Percentiles rank a stretch among this genome's conserved stretches.
phyloP scores from a whole-genome alignment of 2,329 filamentous ascomycete species.

The Colletotrichum sp. region DNA sequence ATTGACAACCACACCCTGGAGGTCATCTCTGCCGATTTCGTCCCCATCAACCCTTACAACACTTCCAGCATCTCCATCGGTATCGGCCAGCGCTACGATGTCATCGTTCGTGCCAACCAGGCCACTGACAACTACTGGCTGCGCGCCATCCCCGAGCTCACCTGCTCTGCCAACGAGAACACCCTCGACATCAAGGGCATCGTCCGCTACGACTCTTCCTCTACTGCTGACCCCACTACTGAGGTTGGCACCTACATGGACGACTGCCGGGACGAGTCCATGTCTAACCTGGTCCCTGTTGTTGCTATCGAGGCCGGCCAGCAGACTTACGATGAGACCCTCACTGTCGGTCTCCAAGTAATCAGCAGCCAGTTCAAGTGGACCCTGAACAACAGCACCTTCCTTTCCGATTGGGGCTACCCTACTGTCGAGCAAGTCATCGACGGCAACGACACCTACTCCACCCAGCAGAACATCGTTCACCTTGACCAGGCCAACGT shows the following conservation, averaged over 20 bases:
- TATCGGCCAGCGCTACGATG: conserved; percentile 52
- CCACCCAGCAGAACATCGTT: conserved; percentile 27
- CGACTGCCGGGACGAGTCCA: conserved; percentile 39
- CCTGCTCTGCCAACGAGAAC: conserved; percentile 45
- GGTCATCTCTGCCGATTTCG: conserved; percentile 62
- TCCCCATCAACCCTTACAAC: conserved; percentile 60
- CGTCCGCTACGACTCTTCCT: conserved; percentile 42
- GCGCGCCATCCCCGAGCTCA: conserved; percentile 45
- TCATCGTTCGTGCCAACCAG: conserved; percentile 48
- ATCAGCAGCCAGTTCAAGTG: conserved; percentile 45
- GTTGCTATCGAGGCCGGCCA: conserved; percentile 32
- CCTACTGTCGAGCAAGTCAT: conserved; percentile 38
- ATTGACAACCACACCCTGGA: conserved; percentile 62
- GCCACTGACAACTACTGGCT: conserved; percentile 50
- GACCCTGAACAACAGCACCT: conserved; percentile 51
- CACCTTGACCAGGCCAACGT: conserved; percentile 23
- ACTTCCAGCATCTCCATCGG: conserved; percentile 54
- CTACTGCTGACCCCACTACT: conserved; percentile 27
- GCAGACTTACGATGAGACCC: conserved; percentile 32
- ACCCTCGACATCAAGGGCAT: conserved; percentile 53
- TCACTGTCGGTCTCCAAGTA: conserved; percentile 26
- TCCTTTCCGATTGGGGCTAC: conserved; percentile 50
- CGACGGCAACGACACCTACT: conserved; percentile 18
- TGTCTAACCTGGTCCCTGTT: conserved; percentile 36
- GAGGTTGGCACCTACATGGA: conserved; percentile 25